These are phyloP conservation scores for Coniosporium apollinis DNA, from an alignment of 495 filamentous ascomycete species.

Conservation along the genomic window DNA sequence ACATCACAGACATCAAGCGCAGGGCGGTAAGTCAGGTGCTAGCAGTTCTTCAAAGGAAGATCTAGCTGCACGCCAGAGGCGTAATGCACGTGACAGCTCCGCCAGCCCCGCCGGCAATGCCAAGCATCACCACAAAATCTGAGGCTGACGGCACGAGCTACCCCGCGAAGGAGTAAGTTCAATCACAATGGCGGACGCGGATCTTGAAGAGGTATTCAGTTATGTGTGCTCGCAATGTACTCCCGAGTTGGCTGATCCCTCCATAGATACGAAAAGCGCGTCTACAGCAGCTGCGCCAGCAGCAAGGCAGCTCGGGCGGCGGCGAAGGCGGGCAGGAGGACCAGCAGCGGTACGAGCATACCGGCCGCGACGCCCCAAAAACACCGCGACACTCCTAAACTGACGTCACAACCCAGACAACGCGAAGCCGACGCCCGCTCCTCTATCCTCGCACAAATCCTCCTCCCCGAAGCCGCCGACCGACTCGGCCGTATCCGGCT, in stretches of 20 bases:
- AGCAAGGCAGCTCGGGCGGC: conserved; percentile 30
- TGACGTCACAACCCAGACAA: neutral
- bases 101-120: neutral
- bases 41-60: neutral
- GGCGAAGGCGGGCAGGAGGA: conserved; percentile 41
- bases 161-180: neutral
- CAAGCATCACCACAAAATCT: neutral
- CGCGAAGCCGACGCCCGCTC: conserved; percentile 47
- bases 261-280: conserved; percentile 71
- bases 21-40: too few relatives aligned
- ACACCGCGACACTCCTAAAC: neutral
- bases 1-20: too few relatives aligned
- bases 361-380: neutral
- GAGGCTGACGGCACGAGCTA: neutral
- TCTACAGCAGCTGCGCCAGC: conserved; percentile 74
- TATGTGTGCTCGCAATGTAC: neutral
- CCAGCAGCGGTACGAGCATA: conserved; percentile 40
- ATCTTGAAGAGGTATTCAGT: conserved; percentile 54
- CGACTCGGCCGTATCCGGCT: conserved; percentile 86
- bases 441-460: conserved; percentile 76
- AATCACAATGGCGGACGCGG: conserved; percentile 59
- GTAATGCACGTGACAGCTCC: neutral
- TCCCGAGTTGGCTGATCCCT: neutral
- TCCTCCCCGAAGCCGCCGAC: conserved; percentile 83
- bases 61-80: neutral